These are phyloP conservation scores for Psilocybe mexicana DNA, from an alignment of 1,284 basidiomycete genomes.

Conservation along the genomic window DNA sequence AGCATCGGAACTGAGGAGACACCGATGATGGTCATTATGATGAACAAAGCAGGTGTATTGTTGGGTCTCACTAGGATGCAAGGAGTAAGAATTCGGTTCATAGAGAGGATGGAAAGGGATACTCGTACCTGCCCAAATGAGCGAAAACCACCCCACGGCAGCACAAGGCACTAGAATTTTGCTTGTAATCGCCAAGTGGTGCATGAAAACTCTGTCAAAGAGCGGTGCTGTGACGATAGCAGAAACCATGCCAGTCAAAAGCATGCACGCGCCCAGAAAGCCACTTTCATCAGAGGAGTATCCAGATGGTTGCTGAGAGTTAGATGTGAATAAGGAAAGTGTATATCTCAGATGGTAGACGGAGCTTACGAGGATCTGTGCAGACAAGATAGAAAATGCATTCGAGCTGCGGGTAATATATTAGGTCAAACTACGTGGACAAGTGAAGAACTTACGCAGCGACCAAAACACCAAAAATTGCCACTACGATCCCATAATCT, in stretches of 20 bases:
- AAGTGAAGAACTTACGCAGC: conserved; percentile 49
- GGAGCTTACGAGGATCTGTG: conserved; percentile 61
- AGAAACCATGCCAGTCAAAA: conserved; percentile 68
- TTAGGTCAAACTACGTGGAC: not conserved
- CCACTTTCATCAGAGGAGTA: conserved; percentile 67
- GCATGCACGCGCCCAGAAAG: conserved; percentile 66
- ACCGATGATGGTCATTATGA: conserved; percentile 68
- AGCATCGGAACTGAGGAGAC: conserved; percentile 64
- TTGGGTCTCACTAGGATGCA: conserved; percentile 50
- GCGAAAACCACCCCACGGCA: conserved; percentile 61
- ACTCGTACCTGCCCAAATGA: conserved; percentile 72
- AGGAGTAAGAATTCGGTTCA: conserved; percentile 7
- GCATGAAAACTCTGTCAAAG: conserved; percentile 76
- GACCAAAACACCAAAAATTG: conserved; percentile 65
- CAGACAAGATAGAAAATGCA: conserved; percentile 63
- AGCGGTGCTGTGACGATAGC: conserved; percentile 69
- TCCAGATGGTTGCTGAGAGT: conserved; percentile 63
- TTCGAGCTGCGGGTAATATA: conserved; percentile 36
- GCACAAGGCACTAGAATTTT: conserved; percentile 65
- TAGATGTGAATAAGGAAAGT: conserved; percentile 1
- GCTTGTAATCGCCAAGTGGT: conserved; percentile 59
- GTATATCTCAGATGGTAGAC: not conserved
- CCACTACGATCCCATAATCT: conserved; percentile 62
- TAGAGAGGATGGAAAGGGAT: not conserved
- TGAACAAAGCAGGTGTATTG: conserved; percentile 60